A percentile compares a stretch with the other conserved stretches of the same genome.
Conservation (phyloP, 2,329 filamentous ascomycete genomes). For the Albophoma yamanashiensis region DNA sequence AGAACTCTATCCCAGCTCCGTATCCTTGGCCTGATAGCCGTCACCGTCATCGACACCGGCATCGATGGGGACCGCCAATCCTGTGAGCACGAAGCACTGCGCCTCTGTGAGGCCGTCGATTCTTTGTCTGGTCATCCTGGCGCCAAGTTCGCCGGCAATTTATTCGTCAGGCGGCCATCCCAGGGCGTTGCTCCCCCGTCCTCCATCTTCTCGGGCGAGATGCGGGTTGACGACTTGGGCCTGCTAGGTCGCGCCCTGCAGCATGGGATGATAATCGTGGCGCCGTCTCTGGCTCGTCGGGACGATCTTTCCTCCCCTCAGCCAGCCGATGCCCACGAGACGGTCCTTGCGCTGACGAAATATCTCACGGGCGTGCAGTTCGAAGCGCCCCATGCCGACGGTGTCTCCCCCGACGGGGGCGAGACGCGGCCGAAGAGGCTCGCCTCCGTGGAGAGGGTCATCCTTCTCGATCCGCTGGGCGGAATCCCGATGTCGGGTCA, state of each 20-base stretch:
- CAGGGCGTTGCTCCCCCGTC: neutral
- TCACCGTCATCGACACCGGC: conserved; percentile 71
- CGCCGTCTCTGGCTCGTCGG: conserved; percentile 29
- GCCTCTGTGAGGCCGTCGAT: conserved; percentile 67
- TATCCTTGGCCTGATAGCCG: conserved; percentile 69
- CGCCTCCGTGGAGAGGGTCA: conserved; percentile 69
- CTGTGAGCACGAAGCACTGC: conserved; percentile 54
- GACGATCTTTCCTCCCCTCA: conserved; percentile 27
- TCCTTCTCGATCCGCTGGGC: conserved; percentile 78
- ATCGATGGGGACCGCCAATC: conserved; percentile 26
- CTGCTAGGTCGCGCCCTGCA: conserved; percentile 20
- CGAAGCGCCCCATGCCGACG: conserved; percentile 1
- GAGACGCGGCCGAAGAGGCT: conserved; percentile 32
- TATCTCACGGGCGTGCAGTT: conserved; percentile 62
- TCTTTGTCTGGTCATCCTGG: conserved; percentile 53
- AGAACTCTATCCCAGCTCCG: conserved; percentile 76
- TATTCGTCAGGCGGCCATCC: conserved; percentile 10
- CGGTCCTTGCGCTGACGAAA: conserved; percentile 65
- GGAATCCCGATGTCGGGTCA: conserved; percentile 59
- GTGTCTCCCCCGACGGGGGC: conserved; percentile 11
- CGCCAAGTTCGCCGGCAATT: conserved; percentile 53
- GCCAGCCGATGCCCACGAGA: conserved; percentile 41
- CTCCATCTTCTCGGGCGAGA: conserved; percentile 12
- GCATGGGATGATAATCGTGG: conserved; percentile 24
- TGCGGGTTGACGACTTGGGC: conserved; percentile 19